These are phyloP conservation scores for Hericium rajendrae DNA, from an alignment of 768 basidiomycete species.

Conservation along the genomic window DNA sequence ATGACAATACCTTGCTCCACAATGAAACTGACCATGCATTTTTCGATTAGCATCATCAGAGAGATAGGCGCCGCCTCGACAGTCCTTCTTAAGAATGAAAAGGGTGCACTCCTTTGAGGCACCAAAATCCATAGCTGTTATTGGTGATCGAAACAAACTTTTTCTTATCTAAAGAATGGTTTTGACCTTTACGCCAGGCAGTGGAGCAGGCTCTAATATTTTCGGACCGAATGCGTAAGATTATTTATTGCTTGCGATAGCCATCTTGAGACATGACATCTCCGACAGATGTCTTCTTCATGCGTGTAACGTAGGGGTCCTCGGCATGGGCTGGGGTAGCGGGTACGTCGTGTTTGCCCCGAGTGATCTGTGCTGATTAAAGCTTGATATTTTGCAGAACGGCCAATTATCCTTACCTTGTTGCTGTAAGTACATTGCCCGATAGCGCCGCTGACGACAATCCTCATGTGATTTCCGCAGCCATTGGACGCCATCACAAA, in stretches of 20 bases:
- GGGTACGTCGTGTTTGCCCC: neutral
- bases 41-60: constrained; percentile 30
- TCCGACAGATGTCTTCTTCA: constrained; percentile 35
- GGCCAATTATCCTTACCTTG: neutral
- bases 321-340: constrained; percentile 48
- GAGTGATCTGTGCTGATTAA: neutral
- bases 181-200: neutral
- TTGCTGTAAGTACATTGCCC: neutral
- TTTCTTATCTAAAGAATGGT: neutral
- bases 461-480: neutral
- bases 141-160: constrained; percentile 29
- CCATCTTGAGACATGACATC: neutral
- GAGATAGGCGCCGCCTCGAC: constrained; percentile 53
- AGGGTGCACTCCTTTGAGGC: constrained; percentile 33
- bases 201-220: constrained; percentile 42
- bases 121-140: constrained; percentile 40
- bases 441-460: neutral
- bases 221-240: constrained; percentile 42
- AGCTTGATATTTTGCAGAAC: neutral
- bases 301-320: constrained; percentile 45
- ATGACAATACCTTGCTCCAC: neutral
- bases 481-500: constrained; percentile 1
- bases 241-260: neutral
- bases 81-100: constrained; percentile 52
- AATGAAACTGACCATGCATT: too few relatives aligned